phyloP scores from a whole-genome alignment of 1,284 basidiomycete genomes.

The Fomes fomentarius region DNA sequence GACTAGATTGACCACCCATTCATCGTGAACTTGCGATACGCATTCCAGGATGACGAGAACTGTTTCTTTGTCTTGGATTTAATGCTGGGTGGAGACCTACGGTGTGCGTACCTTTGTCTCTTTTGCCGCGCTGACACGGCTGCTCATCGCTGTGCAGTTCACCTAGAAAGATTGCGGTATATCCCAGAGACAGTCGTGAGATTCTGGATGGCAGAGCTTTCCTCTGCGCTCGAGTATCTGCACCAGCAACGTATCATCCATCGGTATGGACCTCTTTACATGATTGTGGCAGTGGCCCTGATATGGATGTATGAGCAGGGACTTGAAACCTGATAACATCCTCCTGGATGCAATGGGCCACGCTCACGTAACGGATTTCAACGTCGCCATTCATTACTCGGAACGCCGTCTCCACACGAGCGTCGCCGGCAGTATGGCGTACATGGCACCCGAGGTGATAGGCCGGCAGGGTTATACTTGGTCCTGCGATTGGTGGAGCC shows the following conservation, averaged over 20 bases:
- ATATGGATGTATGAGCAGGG: too few species aligned
- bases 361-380: slow-evolving; percentile 97
- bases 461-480: slow-evolving; percentile 85
- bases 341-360: slow-evolving; percentile 95
- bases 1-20: slow-evolving; percentile 94
- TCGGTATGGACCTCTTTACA: slow-evolving; percentile 65
- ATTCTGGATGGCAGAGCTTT: slow-evolving; percentile 91
- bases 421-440: slow-evolving; percentile 99
- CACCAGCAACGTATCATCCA: slow-evolving; percentile 95
- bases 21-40: slow-evolving; percentile 95
- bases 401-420: slow-evolving; percentile 84
- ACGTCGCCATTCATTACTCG: slow-evolving; percentile 96
- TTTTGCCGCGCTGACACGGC: slow-evolving; percentile 10
- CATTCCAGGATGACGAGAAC: slow-evolving; percentile 99
- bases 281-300: too few species aligned
- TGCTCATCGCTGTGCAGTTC: slow-evolving; percentile 59
- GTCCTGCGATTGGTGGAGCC: slow-evolving; percentile 96
- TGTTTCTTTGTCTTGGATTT: slow-evolving; percentile 98
- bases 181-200: slow-evolving; percentile 86
- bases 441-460: slow-evolving; percentile 98
- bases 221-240: slow-evolving; percentile 88
- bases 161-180: slow-evolving; percentile 86
- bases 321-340: slow-evolving; percentile 98
- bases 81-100: slow-evolving; percentile 96
- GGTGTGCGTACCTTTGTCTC: slow-evolving; percentile 68